phyloP scores from a whole-genome alignment of 805 yeast genomes.

The Myxozyma monticola region DNA sequence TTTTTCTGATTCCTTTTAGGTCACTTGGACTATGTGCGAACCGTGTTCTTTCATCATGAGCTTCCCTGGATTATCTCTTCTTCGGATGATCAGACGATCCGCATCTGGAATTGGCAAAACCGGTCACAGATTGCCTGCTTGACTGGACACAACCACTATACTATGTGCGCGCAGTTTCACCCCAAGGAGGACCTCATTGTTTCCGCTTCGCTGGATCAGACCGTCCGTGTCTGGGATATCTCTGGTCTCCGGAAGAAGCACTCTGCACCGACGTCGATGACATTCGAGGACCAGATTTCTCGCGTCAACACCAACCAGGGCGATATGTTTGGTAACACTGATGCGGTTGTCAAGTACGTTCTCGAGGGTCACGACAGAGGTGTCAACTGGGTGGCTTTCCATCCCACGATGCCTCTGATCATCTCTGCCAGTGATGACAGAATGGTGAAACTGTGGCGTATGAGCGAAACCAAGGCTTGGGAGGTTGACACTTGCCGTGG shows the following conservation, averaged over 20 bases:
- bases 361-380: slow-evolving; percentile 98
- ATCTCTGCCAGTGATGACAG: slow-evolving; percentile 97
- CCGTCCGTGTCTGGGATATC: slow-evolving; percentile 99
- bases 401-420: slow-evolving; percentile 91
- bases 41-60: slow-evolving; percentile 91
- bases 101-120: slow-evolving; percentile 99
- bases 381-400: slow-evolving; percentile 98
- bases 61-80: slow-evolving; percentile 96
- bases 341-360: slow-evolving; percentile 91
- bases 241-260: slow-evolving; percentile 92
- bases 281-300: slow-evolving; percentile 48
- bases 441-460: slow-evolving; percentile 92
- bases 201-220: slow-evolving; percentile 93
- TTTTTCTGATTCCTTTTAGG: slow-evolving; percentile 45
- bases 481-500: slow-evolving; percentile 99
- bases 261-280: slow-evolving; percentile 61
- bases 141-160: slow-evolving; percentile 98
- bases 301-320: slow-evolving; percentile 48
- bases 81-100: slow-evolving; percentile 96
- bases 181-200: slow-evolving; percentile 93
- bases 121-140: slow-evolving; percentile 95
- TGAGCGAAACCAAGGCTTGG: slow-evolving; percentile 98
- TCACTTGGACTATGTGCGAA: slow-evolving; percentile 92
- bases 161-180: slow-evolving; percentile 97
- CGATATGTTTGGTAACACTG: slow-evolving; percentile 91